Evolutionary conservation across 2,329 filamentous ascomycete genomes (phyloP).

Genomic region (Exophiala sp.): DNA sequence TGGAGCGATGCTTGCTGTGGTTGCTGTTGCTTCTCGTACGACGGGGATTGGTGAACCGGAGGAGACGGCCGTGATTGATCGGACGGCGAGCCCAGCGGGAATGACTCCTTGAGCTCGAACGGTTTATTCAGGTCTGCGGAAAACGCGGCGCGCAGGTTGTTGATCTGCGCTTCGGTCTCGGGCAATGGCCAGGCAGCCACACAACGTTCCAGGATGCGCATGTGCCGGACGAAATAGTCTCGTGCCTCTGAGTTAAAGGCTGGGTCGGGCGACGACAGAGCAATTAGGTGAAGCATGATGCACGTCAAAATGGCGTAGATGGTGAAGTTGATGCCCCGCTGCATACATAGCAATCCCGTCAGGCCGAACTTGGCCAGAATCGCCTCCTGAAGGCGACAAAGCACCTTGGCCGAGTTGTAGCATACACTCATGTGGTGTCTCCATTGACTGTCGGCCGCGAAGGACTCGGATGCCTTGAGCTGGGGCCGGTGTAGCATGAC

Average conservation of each 20-base stretch:
- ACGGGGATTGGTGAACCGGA: conserved; percentile 46
- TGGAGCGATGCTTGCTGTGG: conserved; percentile 47
- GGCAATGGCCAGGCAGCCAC: conserved; percentile 79
- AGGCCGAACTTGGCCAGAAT: conserved; percentile 71
- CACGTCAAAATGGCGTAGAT: conserved; percentile 90
- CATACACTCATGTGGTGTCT: conserved; percentile 82
- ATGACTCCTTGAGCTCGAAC: conserved; percentile 81
- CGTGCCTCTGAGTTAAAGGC: conserved; percentile 78
- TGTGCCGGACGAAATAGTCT: conserved; percentile 85
- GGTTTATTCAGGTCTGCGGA: conserved; percentile 77
- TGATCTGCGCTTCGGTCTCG: conserved; percentile 83
- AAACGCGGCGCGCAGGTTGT: conserved; percentile 83
- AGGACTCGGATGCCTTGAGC: conserved; percentile 69
- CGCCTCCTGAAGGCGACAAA: conserved; percentile 82
- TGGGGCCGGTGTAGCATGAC: conserved; percentile 87
- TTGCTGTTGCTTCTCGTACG: conserved; percentile 39
- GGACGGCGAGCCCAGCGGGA: conserved; percentile 77
- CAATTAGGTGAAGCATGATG: conserved; percentile 86
- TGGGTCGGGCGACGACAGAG: conserved; percentile 86
- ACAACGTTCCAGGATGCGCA: conserved; percentile 85
- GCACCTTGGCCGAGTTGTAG: conserved; percentile 73
- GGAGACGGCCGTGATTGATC: conserved; percentile 52
- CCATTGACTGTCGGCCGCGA: conserved; percentile 66
- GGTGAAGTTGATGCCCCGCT: conserved; percentile 87
- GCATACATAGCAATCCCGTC: conserved; percentile 80